Evolutionary conservation across 768 basidiomycete species (phyloP), one percentile per base, ranked within the genome.

Genomic region (Calocybe indica): DNA sequence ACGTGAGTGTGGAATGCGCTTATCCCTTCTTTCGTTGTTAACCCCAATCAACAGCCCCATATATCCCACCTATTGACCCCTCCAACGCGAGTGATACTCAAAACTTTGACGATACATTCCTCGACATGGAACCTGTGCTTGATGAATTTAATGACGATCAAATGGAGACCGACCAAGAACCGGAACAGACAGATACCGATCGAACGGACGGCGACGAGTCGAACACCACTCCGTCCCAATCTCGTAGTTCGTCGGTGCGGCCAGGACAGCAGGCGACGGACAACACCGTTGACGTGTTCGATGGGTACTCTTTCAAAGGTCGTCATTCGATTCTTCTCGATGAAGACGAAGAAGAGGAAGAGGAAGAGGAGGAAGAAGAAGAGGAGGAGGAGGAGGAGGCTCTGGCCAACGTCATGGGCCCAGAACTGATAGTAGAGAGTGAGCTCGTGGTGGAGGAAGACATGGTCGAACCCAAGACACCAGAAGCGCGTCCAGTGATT

Each of bases 91-190:
- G 85, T 58, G 96, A 99, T 77, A 94, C 91, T 55, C 90, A 91
- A 64, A 97, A 98, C 68, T 99, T 98, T 65, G 95, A 98, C 65
- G 90, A 94, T 52, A 85, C 90, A 36, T 98, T 96, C 81, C 77
- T 98, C 50, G 89, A 89, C 61, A 95, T 98, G 89, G 85, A 88
- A 54, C 91, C 93, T 15, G 84, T 89, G 41, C 81, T 98, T 52
- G 88, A 93, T 53, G 86, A 88, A 44, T 76, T 74, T 51, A 75
- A 79, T 56, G 85, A 83, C 38, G 73, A 78, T 41, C 74, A 76
- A 52, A 73, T 71, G 46, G 83, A 86, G 59, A 86, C 83, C 22
- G 86, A 86, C 60, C 79, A 79, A 55, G 83, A 85, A 51, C 79
- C 77, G 9, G 74, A 74, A 15, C 76, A 82, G 13, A 86, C 84